Evolutionary conservation across 179 eudicot genomes (phyloP).

Genomic region (Beta lomatogona): DNA sequence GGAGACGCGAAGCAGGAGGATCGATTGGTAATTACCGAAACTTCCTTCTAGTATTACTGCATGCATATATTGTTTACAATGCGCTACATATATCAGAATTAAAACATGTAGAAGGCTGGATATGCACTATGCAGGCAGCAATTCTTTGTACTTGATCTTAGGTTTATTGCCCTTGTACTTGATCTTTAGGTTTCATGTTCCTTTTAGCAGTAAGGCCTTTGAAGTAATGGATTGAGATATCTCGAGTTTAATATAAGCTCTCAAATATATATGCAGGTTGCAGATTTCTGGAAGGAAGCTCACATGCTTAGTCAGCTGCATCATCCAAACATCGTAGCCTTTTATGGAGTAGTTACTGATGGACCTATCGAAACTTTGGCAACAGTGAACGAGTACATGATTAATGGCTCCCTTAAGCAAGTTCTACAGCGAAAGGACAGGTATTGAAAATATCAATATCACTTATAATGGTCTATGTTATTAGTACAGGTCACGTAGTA

Average conservation of each 20-base stretch:
- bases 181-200: background rate
- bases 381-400: conserved; percentile 27
- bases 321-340: conserved; percentile 29
- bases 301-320: conserved; percentile 19
- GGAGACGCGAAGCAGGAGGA: conserved; percentile 19
- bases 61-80: background rate
- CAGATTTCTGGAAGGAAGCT: conserved; percentile 33
- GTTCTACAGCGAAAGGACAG: conserved; percentile 22
- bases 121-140: too few species aligned
- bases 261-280: conserved; percentile 10
- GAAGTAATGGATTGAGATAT: background rate
- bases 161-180: too few species aligned
- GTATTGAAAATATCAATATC: conserved; percentile 6
- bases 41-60: background rate
- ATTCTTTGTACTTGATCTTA: too few species aligned
- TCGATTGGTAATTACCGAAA: conserved; percentile 15
- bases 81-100: background rate
- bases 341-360: conserved; percentile 26
- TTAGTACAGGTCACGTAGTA: background rate
- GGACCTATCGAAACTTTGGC: conserved; percentile 23
- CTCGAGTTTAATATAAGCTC: background rate
- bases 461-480: background rate
- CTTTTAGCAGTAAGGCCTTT: background rate
- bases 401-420: conserved; percentile 31
- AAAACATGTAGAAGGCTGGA: too few species aligned